phyloP scores from a whole-genome alignment of 2,329 filamentous ascomycete species.

The Amauroascus niger region DNA sequence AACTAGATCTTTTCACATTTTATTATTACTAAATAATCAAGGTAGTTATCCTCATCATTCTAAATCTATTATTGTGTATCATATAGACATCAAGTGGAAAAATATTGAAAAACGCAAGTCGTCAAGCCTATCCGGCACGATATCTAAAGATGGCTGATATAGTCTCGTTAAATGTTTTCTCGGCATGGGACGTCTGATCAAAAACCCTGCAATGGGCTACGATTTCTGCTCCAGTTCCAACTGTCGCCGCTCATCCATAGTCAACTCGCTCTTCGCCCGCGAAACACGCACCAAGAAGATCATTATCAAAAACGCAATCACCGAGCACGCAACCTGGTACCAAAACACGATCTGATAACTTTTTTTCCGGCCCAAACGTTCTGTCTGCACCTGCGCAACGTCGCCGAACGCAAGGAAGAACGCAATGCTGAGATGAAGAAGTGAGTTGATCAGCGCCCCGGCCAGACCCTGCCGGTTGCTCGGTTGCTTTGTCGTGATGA shows the following conservation, averaged over 20 bases:
- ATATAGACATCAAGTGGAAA: no score
- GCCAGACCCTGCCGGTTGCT: constrained; percentile 59
- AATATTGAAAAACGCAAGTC: no score
- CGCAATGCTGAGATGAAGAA: constrained; percentile 63
- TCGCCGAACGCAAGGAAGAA: constrained; percentile 63
- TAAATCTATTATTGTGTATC: no score
- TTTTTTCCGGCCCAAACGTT: constrained; percentile 35
- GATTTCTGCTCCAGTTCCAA: constrained; percentile 15
- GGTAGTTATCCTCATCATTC: no score
- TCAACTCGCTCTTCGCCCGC: constrained; percentile 49
- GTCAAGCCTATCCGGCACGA: no score
- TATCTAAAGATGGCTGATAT: neutral
- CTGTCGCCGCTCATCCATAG: constrained; percentile 45
- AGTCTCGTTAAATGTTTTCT: no score
- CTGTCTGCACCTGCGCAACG: constrained; percentile 46
- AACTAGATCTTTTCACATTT: no score
- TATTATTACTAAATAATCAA: no score
- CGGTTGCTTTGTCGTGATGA: constrained; percentile 64
- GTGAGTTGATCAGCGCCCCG: constrained; percentile 59
- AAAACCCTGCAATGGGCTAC: neutral
- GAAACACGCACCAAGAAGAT: constrained; percentile 45
- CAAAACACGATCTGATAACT: constrained; percentile 58
- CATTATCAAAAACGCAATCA: constrained; percentile 45
- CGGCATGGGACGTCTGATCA: neutral
- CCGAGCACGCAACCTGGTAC: constrained; percentile 52